phyloP scores from a whole-genome alignment of 2,329 filamentous ascomycete genomes.

The Cercospora berteroae region DNA sequence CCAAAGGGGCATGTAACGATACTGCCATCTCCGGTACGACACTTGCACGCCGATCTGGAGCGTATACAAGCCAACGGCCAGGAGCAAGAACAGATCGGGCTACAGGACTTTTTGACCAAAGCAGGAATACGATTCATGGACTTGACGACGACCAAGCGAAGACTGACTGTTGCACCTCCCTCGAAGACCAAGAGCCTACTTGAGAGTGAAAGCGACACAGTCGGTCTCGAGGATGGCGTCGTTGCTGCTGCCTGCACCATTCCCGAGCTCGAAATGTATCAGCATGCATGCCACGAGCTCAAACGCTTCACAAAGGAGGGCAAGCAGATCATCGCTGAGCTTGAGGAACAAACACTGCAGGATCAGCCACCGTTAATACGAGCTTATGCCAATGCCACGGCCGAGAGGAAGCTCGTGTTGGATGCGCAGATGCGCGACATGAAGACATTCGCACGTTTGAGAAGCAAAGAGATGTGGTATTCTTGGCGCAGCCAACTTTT shows the following conservation, averaged over 20 bases:
- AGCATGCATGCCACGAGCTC: conserved; percentile 89
- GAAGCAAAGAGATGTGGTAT: conserved; percentile 97
- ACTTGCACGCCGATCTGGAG: conserved; percentile 33
- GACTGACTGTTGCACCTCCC: conserved; percentile 69
- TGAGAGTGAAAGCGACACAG: conserved; percentile 35
- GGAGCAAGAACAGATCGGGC: conserved; percentile 48
- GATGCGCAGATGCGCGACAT: conserved; percentile 97
- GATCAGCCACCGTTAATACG: conserved; percentile 89
- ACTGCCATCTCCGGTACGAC: conserved; percentile 28
- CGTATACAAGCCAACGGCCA: conserved; percentile 20
- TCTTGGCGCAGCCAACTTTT: conserved; percentile 92
- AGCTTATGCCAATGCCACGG: conserved; percentile 82
- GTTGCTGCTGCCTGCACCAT: conserved; percentile 87
- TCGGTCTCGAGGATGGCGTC: conserved; percentile 69
- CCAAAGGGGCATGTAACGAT: conserved; percentile 27
- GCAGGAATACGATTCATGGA: conserved; percentile 99
- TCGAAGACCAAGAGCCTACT: conserved; percentile 39
- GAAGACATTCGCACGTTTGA: conserved; percentile 83
- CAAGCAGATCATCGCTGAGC: conserved; percentile 81
- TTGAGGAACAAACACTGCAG: conserved; percentile 82
- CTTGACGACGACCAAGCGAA: conserved; percentile 88
- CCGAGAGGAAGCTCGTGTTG: conserved; percentile 81
- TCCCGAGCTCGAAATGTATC: conserved; percentile 90
- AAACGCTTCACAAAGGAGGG: conserved; percentile 97
- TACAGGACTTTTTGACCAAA: conserved; percentile 91